Conservation (phyloP, 768 basidiomycete genomes). For the Phylloporus sp. region DNA sequence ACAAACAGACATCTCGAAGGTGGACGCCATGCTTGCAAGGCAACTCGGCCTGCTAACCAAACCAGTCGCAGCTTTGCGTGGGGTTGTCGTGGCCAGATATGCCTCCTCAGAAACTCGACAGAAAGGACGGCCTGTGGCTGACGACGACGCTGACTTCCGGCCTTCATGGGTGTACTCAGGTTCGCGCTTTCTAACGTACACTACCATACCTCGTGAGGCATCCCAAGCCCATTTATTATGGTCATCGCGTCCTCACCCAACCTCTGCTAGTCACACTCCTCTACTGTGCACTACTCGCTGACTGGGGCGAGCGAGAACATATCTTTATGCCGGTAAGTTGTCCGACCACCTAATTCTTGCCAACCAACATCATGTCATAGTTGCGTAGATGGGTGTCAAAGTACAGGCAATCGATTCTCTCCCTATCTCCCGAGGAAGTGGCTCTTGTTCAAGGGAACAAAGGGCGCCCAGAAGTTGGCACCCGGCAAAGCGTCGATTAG, state of each 20-base stretch:
- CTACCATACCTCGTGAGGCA: conserved; percentile 51
- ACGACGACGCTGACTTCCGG: conserved; percentile 43
- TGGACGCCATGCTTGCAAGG: neutral
- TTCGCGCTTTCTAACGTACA: conserved; percentile 49
- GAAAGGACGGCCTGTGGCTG: conserved; percentile 5
- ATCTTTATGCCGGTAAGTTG: conserved; percentile 61
- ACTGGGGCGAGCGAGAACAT: conserved; percentile 70
- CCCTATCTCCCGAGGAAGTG: conserved; percentile 55
- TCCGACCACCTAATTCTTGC: neutral
- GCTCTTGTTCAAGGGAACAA: conserved; percentile 18
- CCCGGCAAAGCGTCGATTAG: neutral
- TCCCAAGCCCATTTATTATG: neutral
- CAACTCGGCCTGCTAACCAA: conserved; percentile 5
- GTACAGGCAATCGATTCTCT: conserved; percentile 50
- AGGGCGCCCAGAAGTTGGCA: neutral
- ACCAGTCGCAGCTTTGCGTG: conserved; percentile 1
- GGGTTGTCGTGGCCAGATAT: conserved; percentile 2
- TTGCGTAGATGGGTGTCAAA: conserved; percentile 54
- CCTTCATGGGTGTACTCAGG: conserved; percentile 59
- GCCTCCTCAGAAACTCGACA: conserved; percentile 14
- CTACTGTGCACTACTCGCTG: conserved; percentile 59
- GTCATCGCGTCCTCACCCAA: neutral
- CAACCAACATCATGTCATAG: conserved; percentile 29
- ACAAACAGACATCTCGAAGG: conserved; percentile 3
- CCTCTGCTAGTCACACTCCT: conserved; percentile 46